A percentile compares a stretch with the other conserved stretches of the same genome.
These are phyloP conservation scores for Talaromyces sp. DNA, from an alignment of 2,329 filamentous ascomycete genomes.

Conservation along the genomic window DNA sequence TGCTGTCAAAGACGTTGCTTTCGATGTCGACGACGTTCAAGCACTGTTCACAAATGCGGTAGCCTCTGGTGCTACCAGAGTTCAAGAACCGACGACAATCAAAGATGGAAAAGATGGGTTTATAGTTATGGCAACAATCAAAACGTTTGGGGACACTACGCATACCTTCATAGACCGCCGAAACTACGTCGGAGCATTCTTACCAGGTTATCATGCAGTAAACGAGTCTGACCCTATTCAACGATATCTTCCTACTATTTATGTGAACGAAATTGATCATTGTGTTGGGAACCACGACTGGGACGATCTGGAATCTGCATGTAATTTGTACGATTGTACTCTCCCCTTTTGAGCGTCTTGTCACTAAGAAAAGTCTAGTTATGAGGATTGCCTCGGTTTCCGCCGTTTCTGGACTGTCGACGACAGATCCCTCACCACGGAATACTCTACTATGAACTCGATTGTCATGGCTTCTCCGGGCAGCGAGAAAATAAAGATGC, in stretches of 20 bases:
- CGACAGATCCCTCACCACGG: constrained; percentile 82
- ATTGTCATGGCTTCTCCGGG: background rate
- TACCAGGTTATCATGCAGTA: background rate
- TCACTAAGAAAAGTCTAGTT: constrained; percentile 43
- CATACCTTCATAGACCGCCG: background rate
- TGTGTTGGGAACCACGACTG: background rate
- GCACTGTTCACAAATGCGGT: background rate
- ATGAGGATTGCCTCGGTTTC: constrained; percentile 81
- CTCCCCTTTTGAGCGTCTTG: background rate
- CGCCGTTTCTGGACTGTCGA: constrained; percentile 95
- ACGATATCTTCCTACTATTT: background rate
- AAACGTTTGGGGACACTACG: background rate
- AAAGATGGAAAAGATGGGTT: background rate
- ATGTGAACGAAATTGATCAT: background rate
- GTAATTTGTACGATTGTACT: background rate
- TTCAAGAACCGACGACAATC: background rate
- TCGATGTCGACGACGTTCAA: background rate
- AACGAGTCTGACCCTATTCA: background rate
- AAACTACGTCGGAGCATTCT: background rate
- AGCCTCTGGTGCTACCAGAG: background rate
- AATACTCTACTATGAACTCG: constrained; percentile 74
- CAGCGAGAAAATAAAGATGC: background rate
- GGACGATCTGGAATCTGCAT: background rate
- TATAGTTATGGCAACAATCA: background rate
- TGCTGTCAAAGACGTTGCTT: background rate